A percentile compares a stretch with the other conserved stretches of the same genome.
Conservation (phyloP, 2,329 filamentous ascomycete genomes). For the Cercospora nicotianae region DNA sequence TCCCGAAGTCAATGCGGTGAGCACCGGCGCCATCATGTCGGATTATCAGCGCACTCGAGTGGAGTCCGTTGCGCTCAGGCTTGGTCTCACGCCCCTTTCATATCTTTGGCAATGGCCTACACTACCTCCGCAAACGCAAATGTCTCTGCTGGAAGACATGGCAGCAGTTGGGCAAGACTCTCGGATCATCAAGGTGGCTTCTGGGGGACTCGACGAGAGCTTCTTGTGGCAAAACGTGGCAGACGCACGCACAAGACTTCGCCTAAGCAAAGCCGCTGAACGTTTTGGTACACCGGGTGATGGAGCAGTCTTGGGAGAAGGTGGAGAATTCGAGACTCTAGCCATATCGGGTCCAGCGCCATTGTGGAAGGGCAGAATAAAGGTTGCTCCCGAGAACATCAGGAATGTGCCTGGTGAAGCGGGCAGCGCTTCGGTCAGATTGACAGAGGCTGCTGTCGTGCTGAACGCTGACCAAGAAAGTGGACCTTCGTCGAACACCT, state of each 20-base stretch:
- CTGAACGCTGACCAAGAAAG: background rate
- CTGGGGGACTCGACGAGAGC: constrained; percentile 76
- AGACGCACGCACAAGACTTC: constrained; percentile 49
- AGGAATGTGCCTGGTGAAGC: constrained; percentile 66
- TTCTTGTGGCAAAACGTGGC: constrained; percentile 82
- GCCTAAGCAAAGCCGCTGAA: constrained; percentile 57
- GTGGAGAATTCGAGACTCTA: constrained; percentile 93
- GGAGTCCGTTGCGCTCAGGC: constrained; percentile 80
- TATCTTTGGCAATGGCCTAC: constrained; percentile 90
- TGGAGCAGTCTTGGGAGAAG: constrained; percentile 82
- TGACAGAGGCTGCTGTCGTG: constrained; percentile 57
- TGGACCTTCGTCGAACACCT: background rate
- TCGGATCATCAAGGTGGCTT: constrained; percentile 93
- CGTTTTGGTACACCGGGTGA: constrained; percentile 65
- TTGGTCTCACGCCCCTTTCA: constrained; percentile 79
- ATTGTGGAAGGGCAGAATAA: constrained; percentile 72
- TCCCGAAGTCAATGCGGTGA: constrained; percentile 81
- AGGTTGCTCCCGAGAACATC: constrained; percentile 57
- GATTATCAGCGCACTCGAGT: constrained; percentile 97
- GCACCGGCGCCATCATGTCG: constrained; percentile 86
- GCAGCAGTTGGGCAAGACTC: constrained; percentile 73
- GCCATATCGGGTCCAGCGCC: constrained; percentile 74
- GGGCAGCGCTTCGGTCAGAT: constrained; percentile 71
- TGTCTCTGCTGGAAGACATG: constrained; percentile 76
- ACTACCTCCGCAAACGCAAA: constrained; percentile 57